Evolutionary conservation across 2,329 filamentous ascomycete genomes (phyloP).

Genomic region (Nectriaceae sp.): DNA sequence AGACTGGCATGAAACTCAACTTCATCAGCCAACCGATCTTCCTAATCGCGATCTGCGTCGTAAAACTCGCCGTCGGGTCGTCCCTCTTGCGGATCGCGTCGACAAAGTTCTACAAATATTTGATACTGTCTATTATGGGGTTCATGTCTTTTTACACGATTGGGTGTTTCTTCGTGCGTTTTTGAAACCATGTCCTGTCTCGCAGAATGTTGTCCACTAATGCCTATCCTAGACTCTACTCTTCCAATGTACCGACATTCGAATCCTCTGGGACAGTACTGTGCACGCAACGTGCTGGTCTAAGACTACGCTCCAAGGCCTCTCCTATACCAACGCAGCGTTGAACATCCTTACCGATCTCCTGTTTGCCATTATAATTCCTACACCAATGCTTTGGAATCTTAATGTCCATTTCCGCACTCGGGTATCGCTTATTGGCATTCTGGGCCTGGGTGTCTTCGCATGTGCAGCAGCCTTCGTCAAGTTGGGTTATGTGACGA

Average conservation of each 20-base stretch:
- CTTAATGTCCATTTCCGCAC: conserved; percentile 43
- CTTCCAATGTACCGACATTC: conserved; percentile 49
- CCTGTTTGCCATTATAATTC: conserved; percentile 41
- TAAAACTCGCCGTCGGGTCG: conserved; percentile 45
- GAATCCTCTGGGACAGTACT: conserved; percentile 44
- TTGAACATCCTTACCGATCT: conserved; percentile 40
- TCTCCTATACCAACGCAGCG: conserved; percentile 45
- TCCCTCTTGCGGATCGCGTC: conserved; percentile 44
- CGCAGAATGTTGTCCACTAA: background rate
- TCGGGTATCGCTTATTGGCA: conserved; percentile 41
- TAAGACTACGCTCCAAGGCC: conserved; percentile 36
- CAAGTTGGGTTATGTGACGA: conserved; percentile 40
- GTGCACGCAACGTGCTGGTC: conserved; percentile 45
- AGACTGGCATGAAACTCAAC: conserved; percentile 42
- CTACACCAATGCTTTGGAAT: conserved; percentile 39
- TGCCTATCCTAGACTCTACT: conserved; percentile 38
- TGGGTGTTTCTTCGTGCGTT: conserved; percentile 38
- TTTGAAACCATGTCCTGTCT: background rate
- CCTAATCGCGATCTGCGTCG: conserved; percentile 41
- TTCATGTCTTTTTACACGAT: conserved; percentile 37
- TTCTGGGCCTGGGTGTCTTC: conserved; percentile 47
- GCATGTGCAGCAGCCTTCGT: conserved; percentile 44
- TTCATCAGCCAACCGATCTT: conserved; percentile 48
- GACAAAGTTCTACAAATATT: conserved; percentile 34
- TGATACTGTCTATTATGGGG: conserved; percentile 40